Conservation (phyloP, 2,329 filamentous ascomycete genomes). For the Pyrenochaeta sp. region DNA sequence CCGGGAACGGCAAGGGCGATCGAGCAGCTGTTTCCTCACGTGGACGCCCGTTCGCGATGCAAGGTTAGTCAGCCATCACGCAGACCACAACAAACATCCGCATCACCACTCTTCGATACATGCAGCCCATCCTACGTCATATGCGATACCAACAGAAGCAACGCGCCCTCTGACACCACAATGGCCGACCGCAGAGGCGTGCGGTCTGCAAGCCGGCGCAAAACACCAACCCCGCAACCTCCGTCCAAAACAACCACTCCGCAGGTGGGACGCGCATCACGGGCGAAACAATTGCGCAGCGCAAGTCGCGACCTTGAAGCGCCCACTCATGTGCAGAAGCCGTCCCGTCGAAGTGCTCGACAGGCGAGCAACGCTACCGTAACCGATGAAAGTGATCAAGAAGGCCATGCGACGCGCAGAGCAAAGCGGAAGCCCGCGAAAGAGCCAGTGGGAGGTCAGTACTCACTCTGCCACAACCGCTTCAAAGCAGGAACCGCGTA, state of each 20-base stretch:
- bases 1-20: slow-evolving; percentile 14
- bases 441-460: slow-evolving; percentile 40
- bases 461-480: slow-evolving; percentile 2
- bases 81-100: slow-evolving; percentile 15
- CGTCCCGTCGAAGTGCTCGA: slow-evolving; percentile 35
- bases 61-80: slow-evolving; percentile 2
- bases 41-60: slow-evolving; percentile 19
- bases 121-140: slow-evolving; percentile 8
- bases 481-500: background rate
- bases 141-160: slow-evolving; percentile 10
- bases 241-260: slow-evolving; percentile 26
- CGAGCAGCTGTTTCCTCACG: slow-evolving; percentile 14
- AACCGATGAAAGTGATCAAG: slow-evolving; percentile 35
- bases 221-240: slow-evolving; percentile 42
- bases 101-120: slow-evolving; percentile 8
- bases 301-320: slow-evolving; percentile 50
- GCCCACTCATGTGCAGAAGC: slow-evolving; percentile 24
- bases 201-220: slow-evolving; percentile 46
- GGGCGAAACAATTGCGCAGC: slow-evolving; percentile 47
- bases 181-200: slow-evolving; percentile 47
- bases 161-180: slow-evolving; percentile 4
- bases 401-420: slow-evolving; percentile 24
- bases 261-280: slow-evolving; percentile 34
- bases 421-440: slow-evolving; percentile 34
- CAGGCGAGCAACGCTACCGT: slow-evolving; percentile 37